Percentiles rank a stretch among this genome's conserved stretches.
phyloP scores from a whole-genome alignment of 2,329 filamentous ascomycete genomes.

The Domatiomyces catenatus region DNA sequence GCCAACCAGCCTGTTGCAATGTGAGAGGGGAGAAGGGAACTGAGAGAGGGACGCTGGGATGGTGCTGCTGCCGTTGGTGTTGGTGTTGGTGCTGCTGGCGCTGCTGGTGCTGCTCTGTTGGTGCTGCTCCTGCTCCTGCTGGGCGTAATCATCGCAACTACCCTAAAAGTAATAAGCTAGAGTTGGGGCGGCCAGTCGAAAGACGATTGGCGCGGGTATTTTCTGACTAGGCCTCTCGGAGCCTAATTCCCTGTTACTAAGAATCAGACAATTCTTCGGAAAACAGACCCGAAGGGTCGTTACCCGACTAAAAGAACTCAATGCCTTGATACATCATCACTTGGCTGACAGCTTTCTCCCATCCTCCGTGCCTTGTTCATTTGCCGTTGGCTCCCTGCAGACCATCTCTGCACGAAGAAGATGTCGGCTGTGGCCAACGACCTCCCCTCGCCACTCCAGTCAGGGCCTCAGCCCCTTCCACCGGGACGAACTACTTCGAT shows the following conservation, averaged over 20 bases:
- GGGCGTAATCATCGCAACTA: neutral
- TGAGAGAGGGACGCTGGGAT: no score
- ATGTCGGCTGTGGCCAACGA: neutral
- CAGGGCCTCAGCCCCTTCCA: neutral
- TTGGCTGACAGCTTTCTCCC: neutral
- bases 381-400: neutral
- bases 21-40: neutral
- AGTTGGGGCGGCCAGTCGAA: neutral
- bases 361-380: neutral
- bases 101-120: no score
- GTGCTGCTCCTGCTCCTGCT: no score
- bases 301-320: neutral
- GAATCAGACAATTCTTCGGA: neutral
- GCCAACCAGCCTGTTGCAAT: neutral
- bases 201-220: neutral
- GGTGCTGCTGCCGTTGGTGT: no score
- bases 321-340: neutral
- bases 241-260: neutral
- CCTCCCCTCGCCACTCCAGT: neutral
- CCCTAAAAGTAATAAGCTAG: no score
- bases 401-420: neutral
- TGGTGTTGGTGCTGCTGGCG: no score
- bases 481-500: slow-evolving; percentile 1
- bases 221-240: neutral
- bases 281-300: neutral